Percentiles rank a stretch among this genome's conserved stretches.
phyloP scores from a whole-genome alignment of 768 basidiomycete genomes.

The Atractiella rhizophila region DNA sequence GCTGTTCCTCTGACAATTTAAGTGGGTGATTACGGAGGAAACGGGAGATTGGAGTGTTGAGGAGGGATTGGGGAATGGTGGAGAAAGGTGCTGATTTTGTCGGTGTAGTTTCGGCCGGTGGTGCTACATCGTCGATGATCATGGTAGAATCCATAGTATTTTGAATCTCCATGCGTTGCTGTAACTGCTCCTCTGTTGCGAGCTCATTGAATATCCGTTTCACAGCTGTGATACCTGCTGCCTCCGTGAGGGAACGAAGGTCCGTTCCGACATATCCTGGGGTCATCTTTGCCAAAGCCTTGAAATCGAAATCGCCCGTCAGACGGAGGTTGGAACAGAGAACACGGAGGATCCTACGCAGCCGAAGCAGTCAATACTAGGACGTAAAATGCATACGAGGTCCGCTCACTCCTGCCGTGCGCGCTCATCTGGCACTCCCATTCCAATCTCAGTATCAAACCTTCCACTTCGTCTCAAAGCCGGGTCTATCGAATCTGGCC shows the following conservation, averaged over 20 bases:
- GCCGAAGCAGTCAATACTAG: background rate
- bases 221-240: conserved; percentile 84
- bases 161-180: conserved; percentile 13
- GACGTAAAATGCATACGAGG: background rate
- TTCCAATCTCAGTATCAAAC: conserved; percentile 92
- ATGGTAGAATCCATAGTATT: conserved; percentile 20
- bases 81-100: conserved; percentile 17
- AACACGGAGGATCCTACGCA: conserved; percentile 57
- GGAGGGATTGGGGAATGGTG: conserved; percentile 27
- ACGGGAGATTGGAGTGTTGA: conserved; percentile 44
- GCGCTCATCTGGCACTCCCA: conserved; percentile 84
- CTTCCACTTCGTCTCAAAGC: conserved; percentile 77
- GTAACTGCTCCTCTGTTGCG: conserved; percentile 20
- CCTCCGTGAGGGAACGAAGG: conserved; percentile 62
- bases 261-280: conserved; percentile 97
- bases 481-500: conserved; percentile 80
- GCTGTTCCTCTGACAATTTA: conserved; percentile 49
- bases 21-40: conserved; percentile 70
- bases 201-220: conserved; percentile 72
- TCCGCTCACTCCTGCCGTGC: conserved; percentile 56
- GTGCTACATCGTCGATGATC: conserved; percentile 21
- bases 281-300: conserved; percentile 61
- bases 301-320: conserved; percentile 68
- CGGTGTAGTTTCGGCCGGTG: background rate
- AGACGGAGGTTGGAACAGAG: conserved; percentile 59